Evolutionary conservation across 179 eudicot genomes (phyloP).

Genomic region (Patellifolia procumbens): DNA sequence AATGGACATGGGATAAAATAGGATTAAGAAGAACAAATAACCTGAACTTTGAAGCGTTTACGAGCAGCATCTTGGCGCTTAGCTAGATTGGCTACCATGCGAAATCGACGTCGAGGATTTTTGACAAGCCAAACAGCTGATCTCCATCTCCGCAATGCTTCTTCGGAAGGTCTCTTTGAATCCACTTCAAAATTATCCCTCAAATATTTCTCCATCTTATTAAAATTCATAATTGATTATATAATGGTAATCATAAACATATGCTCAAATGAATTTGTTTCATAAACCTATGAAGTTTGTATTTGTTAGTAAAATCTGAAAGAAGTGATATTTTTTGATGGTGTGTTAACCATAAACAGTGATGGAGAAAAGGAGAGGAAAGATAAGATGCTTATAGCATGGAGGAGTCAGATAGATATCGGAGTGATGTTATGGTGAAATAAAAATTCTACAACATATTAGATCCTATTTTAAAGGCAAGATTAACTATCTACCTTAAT

Average conservation of each 20-base stretch:
- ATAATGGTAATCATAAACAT: neutral
- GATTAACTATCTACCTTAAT: neutral
- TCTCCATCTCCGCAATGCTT: slow-evolving; percentile 68
- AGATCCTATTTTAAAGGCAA: neutral
- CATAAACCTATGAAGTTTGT: too few species aligned
- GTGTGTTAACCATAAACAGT: too few species aligned
- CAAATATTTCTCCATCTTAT: slow-evolving; percentile 65
- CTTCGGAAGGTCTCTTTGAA: slow-evolving; percentile 65
- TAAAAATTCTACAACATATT: neutral
- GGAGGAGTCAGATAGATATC: neutral
- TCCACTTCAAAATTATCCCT: slow-evolving; percentile 66
- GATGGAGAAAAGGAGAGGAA: too few species aligned
- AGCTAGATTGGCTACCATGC: slow-evolving; percentile 86
- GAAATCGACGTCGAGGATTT: slow-evolving; percentile 80
- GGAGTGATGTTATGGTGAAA: neutral
- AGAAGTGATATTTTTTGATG: too few species aligned
- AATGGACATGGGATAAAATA: too few species aligned
- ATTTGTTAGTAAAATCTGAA: too few species aligned
- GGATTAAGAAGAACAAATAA: slow-evolving; percentile 1
- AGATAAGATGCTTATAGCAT: too few species aligned
- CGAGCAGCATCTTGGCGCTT: slow-evolving; percentile 68
- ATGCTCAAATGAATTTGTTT: too few species aligned
- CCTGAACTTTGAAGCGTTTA: slow-evolving; percentile 66
- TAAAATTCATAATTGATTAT: neutral
- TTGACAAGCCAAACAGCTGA: slow-evolving; percentile 72